These are phyloP conservation scores for Coffea eugenioides DNA, from an alignment of 257 asterid species.

Conservation along the genomic window DNA sequence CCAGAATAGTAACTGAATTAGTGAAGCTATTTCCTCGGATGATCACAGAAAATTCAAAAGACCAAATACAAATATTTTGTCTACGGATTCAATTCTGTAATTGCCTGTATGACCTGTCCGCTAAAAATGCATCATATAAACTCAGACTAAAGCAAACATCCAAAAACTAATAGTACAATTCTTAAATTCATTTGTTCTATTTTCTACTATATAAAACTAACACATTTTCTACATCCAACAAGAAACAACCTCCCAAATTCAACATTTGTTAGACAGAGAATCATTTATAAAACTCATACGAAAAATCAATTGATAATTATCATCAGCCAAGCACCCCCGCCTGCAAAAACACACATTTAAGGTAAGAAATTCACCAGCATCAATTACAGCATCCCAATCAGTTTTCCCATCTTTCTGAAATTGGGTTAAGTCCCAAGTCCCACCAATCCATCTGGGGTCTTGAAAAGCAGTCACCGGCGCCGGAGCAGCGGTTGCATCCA, in stretches of 20 bases:
- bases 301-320: neutral
- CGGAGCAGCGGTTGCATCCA: constrained; percentile 28
- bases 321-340: constrained; percentile 1
- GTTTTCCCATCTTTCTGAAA: constrained; percentile 65
- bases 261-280: neutral
- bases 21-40: no score
- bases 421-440: constrained; percentile 88
- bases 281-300: neutral
- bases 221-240: neutral
- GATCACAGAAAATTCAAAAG: neutral
- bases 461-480: constrained; percentile 37
- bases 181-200: neutral
- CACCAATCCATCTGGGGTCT: constrained; percentile 74
- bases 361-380: constrained; percentile 58
- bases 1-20: no score
- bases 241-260: neutral
- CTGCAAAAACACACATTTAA: neutral
- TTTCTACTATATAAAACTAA: neutral
- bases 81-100: no score
- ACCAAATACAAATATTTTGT: neutral
- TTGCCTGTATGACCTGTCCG: no score
- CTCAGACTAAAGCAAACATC: neutral
- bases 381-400: constrained; percentile 92
- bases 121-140: neutral
- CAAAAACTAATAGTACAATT: neutral